Percentiles rank a stretch among this genome's conserved stretches.
Evolutionary conservation across 164 flowering plant genomes (phyloP).

Genomic region (Santalum album): DNA sequence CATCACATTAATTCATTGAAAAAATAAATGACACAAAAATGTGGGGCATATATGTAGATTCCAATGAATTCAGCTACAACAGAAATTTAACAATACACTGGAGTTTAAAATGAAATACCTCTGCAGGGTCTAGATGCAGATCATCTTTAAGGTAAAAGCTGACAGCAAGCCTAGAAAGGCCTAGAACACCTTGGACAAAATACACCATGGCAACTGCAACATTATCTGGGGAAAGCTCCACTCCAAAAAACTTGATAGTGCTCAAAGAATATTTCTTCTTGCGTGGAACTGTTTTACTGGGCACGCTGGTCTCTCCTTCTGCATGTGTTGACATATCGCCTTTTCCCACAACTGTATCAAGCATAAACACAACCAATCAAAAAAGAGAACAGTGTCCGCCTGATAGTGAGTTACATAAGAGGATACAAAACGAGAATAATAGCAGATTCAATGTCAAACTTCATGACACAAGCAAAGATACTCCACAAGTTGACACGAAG

Average conservation of each 20-base stretch:
- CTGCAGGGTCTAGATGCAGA: slow-evolving; percentile 95
- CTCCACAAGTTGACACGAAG: no score
- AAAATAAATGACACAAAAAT: no score
- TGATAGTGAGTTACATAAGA: neutral
- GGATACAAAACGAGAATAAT: neutral
- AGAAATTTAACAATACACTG: no score
- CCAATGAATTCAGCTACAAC: no score
- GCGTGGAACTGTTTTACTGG: slow-evolving; percentile 16
- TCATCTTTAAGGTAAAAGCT: slow-evolving; percentile 95
- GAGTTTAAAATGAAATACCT: slow-evolving; percentile 66
- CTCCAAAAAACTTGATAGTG: slow-evolving; percentile 54
- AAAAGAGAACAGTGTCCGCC: neutral
- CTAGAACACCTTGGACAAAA: slow-evolving; percentile 98
- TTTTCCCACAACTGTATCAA: slow-evolving; percentile 33
- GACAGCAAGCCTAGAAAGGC: slow-evolving; percentile 96
- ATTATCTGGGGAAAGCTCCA: slow-evolving; percentile 87
- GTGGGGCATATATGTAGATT: no score
- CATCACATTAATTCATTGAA: no score
- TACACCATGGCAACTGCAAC: slow-evolving; percentile 98
- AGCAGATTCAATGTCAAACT: no score
- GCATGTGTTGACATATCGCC: slow-evolving; percentile 26
- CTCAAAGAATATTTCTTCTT: slow-evolving; percentile 24
- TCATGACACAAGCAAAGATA: no score
- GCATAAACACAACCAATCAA: slow-evolving; percentile 5
- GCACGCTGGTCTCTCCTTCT: slow-evolving; percentile 25